Conservation (phyloP, 768 basidiomycete genomes). For the Lactifluus pinguis region DNA sequence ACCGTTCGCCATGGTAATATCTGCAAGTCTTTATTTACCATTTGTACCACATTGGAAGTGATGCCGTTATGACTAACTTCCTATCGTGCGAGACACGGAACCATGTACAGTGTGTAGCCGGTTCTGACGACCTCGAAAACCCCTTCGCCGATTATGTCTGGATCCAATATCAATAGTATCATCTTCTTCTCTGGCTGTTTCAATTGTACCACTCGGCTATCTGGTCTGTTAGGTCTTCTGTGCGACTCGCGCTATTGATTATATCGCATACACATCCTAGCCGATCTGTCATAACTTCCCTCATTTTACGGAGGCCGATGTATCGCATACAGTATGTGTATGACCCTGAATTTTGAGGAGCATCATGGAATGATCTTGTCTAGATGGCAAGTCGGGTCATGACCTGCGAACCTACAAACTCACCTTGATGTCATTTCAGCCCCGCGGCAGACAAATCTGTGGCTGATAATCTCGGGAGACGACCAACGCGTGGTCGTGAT, state of each 20-base stretch:
- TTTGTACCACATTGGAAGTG: background rate
- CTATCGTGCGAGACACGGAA: background rate
- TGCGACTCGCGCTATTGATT: background rate
- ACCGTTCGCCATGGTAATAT: conserved; percentile 25
- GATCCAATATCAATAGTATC: background rate
- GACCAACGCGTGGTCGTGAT: too few species aligned
- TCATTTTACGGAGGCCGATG: background rate
- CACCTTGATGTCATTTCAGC: too few species aligned
- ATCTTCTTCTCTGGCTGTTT: background rate
- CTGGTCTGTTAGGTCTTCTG: background rate
- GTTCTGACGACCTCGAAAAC: background rate
- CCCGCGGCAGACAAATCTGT: too few species aligned
- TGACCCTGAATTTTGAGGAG: too few species aligned
- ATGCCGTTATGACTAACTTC: background rate
- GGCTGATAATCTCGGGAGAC: too few species aligned
- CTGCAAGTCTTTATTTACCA: background rate
- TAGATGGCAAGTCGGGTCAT: background rate
- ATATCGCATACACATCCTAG: background rate
- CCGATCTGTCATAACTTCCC: too few species aligned
- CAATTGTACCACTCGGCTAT: background rate
- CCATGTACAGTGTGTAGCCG: background rate
- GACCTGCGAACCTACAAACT: background rate
- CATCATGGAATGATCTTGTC: too few species aligned
- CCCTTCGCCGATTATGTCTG: background rate
- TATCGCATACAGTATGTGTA: too few species aligned